Evolutionary conservation across 2,329 filamentous ascomycete species (phyloP).

Genomic region (Colletotrichum aenigma): DNA sequence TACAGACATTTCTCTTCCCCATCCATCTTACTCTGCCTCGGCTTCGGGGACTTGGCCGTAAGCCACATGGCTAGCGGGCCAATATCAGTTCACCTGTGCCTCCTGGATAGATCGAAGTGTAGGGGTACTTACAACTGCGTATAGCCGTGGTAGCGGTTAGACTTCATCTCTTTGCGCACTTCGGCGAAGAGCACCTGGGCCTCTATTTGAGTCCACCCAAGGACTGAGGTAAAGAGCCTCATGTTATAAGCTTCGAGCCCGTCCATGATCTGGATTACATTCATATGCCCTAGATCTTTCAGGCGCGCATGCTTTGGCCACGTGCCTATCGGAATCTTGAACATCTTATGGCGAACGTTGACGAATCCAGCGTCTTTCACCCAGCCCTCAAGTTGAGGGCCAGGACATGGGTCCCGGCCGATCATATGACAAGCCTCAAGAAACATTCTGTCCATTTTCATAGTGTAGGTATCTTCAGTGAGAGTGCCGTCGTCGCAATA

Average conservation of each 20-base stretch:
- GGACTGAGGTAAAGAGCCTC: constrained; percentile 28
- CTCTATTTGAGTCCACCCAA: constrained; percentile 30
- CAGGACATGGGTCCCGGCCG: constrained; percentile 32
- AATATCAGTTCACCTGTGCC: no score
- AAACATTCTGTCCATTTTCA: constrained; percentile 21
- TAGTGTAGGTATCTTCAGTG: background rate
- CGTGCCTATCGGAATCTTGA: constrained; percentile 35
- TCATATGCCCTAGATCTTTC: constrained; percentile 32
- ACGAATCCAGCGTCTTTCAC: constrained; percentile 40
- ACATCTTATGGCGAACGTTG: constrained; percentile 32
- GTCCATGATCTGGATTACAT: constrained; percentile 18
- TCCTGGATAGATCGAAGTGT: no score
- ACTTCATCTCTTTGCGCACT: constrained; percentile 30
- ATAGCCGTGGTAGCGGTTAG: background rate
- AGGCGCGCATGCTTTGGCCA: constrained; percentile 38
- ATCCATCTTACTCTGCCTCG: no score
- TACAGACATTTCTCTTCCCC: no score
- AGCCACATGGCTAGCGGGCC: no score
- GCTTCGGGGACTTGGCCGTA: no score
- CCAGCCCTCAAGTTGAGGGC: constrained; percentile 28
- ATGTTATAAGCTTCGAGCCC: constrained; percentile 27
- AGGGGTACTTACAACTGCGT: background rate
- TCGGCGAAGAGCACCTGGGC: constrained; percentile 28
- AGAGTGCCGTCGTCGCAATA: constrained; percentile 26
- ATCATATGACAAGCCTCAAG: constrained; percentile 23